Evolutionary conservation across 78 protist species (phyloP).

Genomic region (Isochrysis galbana): DNA sequence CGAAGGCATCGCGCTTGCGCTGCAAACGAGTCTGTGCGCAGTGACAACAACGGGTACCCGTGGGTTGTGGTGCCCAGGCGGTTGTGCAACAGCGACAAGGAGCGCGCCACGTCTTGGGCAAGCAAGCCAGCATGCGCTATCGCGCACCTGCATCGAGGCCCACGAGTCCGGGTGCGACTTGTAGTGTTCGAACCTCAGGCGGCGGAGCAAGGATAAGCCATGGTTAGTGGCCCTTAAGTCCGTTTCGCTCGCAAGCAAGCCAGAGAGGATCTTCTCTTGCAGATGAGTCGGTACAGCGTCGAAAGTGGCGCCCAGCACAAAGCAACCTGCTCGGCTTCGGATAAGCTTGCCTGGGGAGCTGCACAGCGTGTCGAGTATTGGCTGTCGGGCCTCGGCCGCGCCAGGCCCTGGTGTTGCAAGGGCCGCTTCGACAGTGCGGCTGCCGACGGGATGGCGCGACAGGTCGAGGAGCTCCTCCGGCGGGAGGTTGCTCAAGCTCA

Average conservation of each 20-base stretch:
- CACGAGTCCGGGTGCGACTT: background rate
- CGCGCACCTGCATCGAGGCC: background rate
- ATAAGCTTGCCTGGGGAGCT: background rate
- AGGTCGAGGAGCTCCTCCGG: background rate
- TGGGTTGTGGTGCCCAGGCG: no score
- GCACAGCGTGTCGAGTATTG: background rate
- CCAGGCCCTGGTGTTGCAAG: background rate
- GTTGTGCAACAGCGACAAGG: no score
- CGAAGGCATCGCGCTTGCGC: background rate
- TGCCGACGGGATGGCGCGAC: background rate
- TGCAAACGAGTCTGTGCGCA: no score
- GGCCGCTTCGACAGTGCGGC: background rate
- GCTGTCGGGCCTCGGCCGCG: background rate
- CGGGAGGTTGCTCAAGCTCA: background rate
- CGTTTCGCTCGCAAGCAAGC: background rate
- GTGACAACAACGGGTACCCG: no score
- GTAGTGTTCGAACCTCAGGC: background rate
- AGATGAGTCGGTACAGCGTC: background rate
- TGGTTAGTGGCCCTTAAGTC: background rate
- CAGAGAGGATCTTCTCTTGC: background rate
- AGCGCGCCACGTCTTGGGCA: no score
- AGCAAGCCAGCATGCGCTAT: no score
- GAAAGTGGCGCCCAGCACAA: background rate
- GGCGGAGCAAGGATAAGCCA: background rate
- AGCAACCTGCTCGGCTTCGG: background rate